Percentiles rank a stretch among this genome's conserved stretches.
phyloP scores from a whole-genome alignment of 192 early-diverging fungal genomes.

The Rhizoclosmatium sp. region DNA sequence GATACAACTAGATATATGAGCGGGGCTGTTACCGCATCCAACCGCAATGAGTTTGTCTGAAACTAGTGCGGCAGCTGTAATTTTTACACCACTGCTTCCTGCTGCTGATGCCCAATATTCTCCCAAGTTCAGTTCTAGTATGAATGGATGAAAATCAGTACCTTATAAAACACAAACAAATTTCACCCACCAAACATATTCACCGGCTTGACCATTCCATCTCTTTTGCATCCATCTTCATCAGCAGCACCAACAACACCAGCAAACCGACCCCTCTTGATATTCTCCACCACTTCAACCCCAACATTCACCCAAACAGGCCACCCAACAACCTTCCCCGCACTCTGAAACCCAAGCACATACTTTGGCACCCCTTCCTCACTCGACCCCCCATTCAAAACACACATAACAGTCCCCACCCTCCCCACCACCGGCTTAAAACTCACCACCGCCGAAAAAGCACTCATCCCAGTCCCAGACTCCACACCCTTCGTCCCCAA shows the following conservation, averaged over 20 bases:
- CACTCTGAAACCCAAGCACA: neutral
- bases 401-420: neutral
- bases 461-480: too few species aligned
- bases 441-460: too few species aligned
- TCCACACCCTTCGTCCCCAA: too few species aligned
- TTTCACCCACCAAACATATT: neutral
- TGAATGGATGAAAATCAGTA: neutral
- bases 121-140: slow-evolving; percentile 10
- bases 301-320: slow-evolving; percentile 15
- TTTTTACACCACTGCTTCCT: slow-evolving; percentile 30
- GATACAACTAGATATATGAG: slow-evolving; percentile 7
- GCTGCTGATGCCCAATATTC: slow-evolving; percentile 38
- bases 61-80: slow-evolving; percentile 59
- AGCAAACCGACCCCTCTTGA: neutral
- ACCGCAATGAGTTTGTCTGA: slow-evolving; percentile 68
- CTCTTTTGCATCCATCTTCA: neutral
- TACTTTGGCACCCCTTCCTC: neutral
- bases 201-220: neutral
- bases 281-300: too few species aligned
- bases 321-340: neutral
- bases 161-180: neutral
- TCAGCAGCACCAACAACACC: neutral
- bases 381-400: neutral
- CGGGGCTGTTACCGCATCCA: slow-evolving; percentile 62
- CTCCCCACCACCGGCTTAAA: too few species aligned